A percentile compares a stretch with the other conserved stretches of the same genome.
Conservation (phyloP, 192 early-diverging fungal genomes). For the Spizellomyces punctatus region DNA sequence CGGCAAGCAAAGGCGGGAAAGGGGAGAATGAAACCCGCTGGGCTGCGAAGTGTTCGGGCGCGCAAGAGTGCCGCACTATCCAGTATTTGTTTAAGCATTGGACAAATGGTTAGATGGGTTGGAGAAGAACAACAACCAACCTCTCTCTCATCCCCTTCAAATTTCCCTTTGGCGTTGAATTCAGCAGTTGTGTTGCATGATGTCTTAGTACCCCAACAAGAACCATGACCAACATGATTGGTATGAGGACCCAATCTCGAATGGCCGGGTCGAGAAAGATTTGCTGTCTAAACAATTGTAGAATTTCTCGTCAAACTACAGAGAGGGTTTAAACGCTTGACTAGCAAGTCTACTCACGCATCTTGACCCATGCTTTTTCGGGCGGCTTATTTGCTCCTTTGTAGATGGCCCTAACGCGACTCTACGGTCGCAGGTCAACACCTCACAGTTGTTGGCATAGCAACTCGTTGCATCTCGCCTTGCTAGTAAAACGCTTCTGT, state of each 20-base stretch:
- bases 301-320: too few species aligned
- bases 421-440: too few species aligned
- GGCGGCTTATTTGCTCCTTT: too few species aligned
- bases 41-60: constrained; percentile 64
- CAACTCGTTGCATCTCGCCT: too few species aligned
- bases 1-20: constrained; percentile 71
- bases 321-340: too few species aligned
- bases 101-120: background rate
- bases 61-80: constrained; percentile 68
- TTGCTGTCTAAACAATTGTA: too few species aligned
- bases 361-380: too few species aligned
- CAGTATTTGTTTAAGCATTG: background rate
- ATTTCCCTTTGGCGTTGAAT: constrained; percentile 76
- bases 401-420: too few species aligned
- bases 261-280: constrained; percentile 58
- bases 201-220: constrained; percentile 94
- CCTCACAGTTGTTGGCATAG: too few species aligned
- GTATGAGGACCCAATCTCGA: constrained; percentile 80
- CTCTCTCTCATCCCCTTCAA: constrained; percentile 82
- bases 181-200: constrained; percentile 88
- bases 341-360: too few species aligned
- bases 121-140: constrained; percentile 28
- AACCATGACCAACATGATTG: constrained; percentile 97
- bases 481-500: too few species aligned
- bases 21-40: constrained; percentile 69